Evolutionary conservation across 768 basidiomycete species (phyloP), one percentile per base, ranked within the genome.

Genomic region (Sporobolomyces pararoseus): DNA sequence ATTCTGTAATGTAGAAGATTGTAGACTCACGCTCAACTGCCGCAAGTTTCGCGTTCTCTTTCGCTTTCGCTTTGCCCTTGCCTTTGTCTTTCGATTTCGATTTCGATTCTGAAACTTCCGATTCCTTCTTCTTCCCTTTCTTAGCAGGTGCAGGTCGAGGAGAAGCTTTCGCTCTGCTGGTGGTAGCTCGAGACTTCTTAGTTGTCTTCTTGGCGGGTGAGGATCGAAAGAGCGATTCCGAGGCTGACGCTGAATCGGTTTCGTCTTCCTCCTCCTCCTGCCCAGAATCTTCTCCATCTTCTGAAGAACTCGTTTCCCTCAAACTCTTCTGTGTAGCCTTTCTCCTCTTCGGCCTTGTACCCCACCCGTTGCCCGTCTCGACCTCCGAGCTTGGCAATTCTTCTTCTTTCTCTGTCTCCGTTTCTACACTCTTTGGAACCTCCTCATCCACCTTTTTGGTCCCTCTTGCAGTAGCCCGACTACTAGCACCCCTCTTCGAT

Each of bases 1-100:
- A n/a, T n/a, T n/a, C n/a, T n/a, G n/a, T n/a, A n/a, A n/a, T n/a
- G n/a, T n/a, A n/a, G n/a, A n/a, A n/a, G n/a, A n/a, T n/a, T n/a
- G n/a, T n/a, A 47, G 10, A 27, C 27, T 51, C 17, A 51, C 50
- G 50, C 10, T 27, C 12, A 25, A 9, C 50, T 10, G n/a, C n/a
- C n/a, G n/a, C n/a, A n/a, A n/a, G n/a, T n/a, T n/a, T n/a, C n/a
- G n/a, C n/a, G n/a, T n/a, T n/a, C n/a, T n/a, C n/a, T n/a, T n/a
- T 64, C n/a, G 3, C 39, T 7, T 29, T n/a, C 50, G 32, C 61
- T 29, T 60, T 60, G 25, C 50, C 50, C 44, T 60, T 60, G 5
- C 25, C 44, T 19, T 59, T 59, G 7, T 39, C 37, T 39, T 39
- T 51, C 50, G 21, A 39, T 25, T 27, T 13, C 17, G 31, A 34